phyloP scores from a whole-genome alignment of 495 filamentous ascomycete genomes.

The Penicillium egyptiacum region DNA sequence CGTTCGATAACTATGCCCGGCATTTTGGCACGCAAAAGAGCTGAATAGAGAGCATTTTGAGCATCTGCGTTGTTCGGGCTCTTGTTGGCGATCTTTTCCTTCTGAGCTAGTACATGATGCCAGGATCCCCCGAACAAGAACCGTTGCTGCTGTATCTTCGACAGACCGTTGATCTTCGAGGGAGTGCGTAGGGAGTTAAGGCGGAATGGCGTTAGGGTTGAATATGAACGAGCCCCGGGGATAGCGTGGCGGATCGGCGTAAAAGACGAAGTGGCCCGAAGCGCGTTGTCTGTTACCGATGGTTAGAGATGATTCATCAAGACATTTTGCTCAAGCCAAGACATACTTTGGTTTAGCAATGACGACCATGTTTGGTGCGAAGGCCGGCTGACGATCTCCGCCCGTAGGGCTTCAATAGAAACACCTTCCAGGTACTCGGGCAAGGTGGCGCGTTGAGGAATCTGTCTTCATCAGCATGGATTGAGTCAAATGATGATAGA shows the following conservation, averaged over 20 bases:
- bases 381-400: slow-evolving; percentile 20
- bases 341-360: slow-evolving; percentile 22
- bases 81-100: slow-evolving; percentile 87
- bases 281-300: slow-evolving; percentile 18
- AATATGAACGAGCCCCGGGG: slow-evolving; percentile 35
- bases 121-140: slow-evolving; percentile 57
- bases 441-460: slow-evolving; percentile 16
- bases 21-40: slow-evolving; percentile 87
- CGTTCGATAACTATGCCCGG: slow-evolving; percentile 87
- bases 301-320: slow-evolving; percentile 3
- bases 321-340: not conserved
- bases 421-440: slow-evolving; percentile 34
- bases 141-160: slow-evolving; percentile 42
- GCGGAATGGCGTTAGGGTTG: slow-evolving; percentile 37
- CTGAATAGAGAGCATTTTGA: slow-evolving; percentile 91
- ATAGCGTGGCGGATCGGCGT: slow-evolving; percentile 12
- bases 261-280: slow-evolving; percentile 29
- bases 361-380: slow-evolving; percentile 22
- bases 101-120: slow-evolving; percentile 61
- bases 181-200: slow-evolving; percentile 26
- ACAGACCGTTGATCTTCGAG: slow-evolving; percentile 26
- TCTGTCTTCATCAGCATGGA: slow-evolving; percentile 16
- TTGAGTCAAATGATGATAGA: not conserved
- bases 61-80: slow-evolving; percentile 81
- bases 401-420: slow-evolving; percentile 29